These are phyloP conservation scores for Pseudogymnoascus sp. DNA, from an alignment of 2,329 filamentous ascomycete genomes.

Conservation along the genomic window DNA sequence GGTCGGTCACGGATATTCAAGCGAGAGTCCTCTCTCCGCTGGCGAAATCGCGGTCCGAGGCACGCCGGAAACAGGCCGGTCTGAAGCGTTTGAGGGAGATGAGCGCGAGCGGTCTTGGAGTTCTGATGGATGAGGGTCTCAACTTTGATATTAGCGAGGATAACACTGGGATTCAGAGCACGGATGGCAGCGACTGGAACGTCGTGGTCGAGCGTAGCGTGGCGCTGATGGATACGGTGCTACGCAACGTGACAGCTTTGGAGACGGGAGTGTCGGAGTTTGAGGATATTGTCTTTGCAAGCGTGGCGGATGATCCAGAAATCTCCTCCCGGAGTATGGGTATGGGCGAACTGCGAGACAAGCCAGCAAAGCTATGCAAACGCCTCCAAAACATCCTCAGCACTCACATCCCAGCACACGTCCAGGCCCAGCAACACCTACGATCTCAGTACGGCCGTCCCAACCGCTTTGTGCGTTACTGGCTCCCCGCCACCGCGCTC, in stretches of 20 bases:
- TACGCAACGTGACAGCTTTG: conserved; percentile 62
- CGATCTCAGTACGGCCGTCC: conserved; percentile 68
- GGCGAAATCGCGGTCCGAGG: conserved; percentile 67
- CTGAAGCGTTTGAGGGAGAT: conserved; percentile 70
- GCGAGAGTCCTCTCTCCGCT: conserved; percentile 71
- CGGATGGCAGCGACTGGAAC: conserved; percentile 53
- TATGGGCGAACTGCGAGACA: conserved; percentile 30
- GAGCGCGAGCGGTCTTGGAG: conserved; percentile 78
- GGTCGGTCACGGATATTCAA: conserved; percentile 65
- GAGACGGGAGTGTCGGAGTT: conserved; percentile 58
- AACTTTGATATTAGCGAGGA: conserved; percentile 59
- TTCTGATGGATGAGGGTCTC: conserved; percentile 81
- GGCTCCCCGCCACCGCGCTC: conserved; percentile 68
- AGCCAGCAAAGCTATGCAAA: conserved; percentile 56
- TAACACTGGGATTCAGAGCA: conserved; percentile 34
- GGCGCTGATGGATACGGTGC: conserved; percentile 77
- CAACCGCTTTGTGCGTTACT: conserved; percentile 71
- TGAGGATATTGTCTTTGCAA: conserved; percentile 59
- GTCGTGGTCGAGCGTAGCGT: conserved; percentile 74
- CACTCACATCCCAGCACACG: conserved; percentile 62
- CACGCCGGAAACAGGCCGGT: conserved; percentile 63
- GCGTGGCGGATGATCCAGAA: conserved; percentile 55
- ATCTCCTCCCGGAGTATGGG: conserved; percentile 38
- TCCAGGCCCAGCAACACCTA: conserved; percentile 47
- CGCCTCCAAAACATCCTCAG: conserved; percentile 65